Percentiles rank a stretch among this genome's conserved stretches.
Conservation (phyloP, 225 moss, liverwort and hornwort species). For the Pseudisothecium myosuroides region DNA sequence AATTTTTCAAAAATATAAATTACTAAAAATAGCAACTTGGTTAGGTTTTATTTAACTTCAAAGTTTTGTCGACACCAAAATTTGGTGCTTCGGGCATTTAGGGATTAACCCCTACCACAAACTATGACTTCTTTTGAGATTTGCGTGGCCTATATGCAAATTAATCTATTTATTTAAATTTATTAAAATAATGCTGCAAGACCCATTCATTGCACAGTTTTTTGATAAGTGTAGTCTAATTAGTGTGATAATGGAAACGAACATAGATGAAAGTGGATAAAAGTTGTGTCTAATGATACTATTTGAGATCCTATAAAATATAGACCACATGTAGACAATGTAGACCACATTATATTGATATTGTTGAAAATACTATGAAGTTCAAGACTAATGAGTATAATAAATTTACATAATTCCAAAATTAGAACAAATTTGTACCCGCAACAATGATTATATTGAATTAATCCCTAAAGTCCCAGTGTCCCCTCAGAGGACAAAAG, state of each 20-base stretch:
- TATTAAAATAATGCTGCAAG: background rate
- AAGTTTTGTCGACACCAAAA: too few relatives aligned
- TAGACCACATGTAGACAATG: too few relatives aligned
- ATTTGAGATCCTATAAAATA: background rate
- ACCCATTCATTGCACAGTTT: background rate
- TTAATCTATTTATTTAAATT: background rate
- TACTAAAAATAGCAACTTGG: too few relatives aligned
- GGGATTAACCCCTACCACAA: too few relatives aligned
- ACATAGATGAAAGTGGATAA: background rate
- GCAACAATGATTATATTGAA: fast-evolving
- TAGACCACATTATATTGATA: background rate
- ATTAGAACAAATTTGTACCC: background rate
- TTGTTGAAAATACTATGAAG: background rate
- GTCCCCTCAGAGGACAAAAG: too few relatives aligned
- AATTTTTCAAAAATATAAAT: too few relatives aligned
- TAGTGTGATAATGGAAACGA: background rate
- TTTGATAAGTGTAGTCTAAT: background rate
- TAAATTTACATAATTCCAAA: background rate
- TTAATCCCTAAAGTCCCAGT: too few relatives aligned
- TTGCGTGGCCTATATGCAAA: fast-evolving
- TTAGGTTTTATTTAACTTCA: too few relatives aligned
- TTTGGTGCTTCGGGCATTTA: too few relatives aligned
- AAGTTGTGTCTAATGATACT: background rate
- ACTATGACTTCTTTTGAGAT: background rate
- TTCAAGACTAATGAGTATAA: background rate